Base-by-base conservation (phyloP, 2,329 filamentous ascomycete species). In the Fusarium cyanostomum region DNA sequence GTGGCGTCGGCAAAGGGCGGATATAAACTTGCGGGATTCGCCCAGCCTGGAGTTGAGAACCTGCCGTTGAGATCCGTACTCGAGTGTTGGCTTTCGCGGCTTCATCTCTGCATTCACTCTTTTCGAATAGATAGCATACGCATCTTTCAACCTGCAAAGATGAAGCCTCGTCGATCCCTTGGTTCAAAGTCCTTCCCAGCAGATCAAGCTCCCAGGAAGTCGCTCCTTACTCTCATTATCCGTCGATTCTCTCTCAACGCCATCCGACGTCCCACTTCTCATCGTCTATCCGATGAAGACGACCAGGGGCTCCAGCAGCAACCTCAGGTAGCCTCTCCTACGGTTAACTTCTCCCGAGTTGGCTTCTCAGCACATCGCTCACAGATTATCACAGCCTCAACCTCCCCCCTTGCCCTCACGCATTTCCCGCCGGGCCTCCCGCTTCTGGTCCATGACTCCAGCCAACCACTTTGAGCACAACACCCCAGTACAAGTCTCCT, bases 371-470 rank as follows among this genome's bases (percentile, higher is more conserved):
- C 7, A 30, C 5, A 15, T 13, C 1, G 27, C 44, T 62, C 9
- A 66, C 39, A 35, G 5, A 5, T 15, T 5, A 11, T 46, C 15
- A 13, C 24, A 64, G 62, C 8, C 52, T 15, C 44, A 27, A 28
- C 33, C 43, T 12, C 46, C 62, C 24, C 27, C 41, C 11, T 30
- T 38, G 16, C 33, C 41, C 28, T 54, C 59, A 8, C 66, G 66
- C 18, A 49, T 64, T 33, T 57, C 67, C 7, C 63, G 59, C 8
- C 65, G 63, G 35, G 57, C 54, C 9, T 70, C 67, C 11, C 67
- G 67, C 10, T 70, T 70, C 51, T 70, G 67, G 67, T 68, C 62
- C 28, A 30, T 39, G 11, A 67, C 66, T 8, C 43, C 67, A 7
- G 58, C 67, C 33, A 67, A 68, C 56, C 37, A 64, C 31, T 67